Conservation (phyloP, 1,284 basidiomycete genomes). For the Wolfiporia cocos region DNA sequence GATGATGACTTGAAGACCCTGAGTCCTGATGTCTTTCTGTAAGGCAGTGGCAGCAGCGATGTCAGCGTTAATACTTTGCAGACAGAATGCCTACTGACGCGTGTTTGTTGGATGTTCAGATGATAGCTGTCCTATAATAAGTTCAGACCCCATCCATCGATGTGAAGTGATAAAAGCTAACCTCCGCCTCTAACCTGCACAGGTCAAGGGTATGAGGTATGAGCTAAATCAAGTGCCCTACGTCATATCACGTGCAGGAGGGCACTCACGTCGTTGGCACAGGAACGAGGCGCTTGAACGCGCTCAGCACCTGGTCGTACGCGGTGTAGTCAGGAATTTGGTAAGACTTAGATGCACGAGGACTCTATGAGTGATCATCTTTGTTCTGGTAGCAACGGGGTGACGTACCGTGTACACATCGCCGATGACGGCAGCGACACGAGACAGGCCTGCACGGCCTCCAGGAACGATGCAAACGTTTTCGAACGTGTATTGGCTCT, state of each 20-base stretch:
- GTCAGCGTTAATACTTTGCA: neutral
- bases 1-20: constrained; percentile 83
- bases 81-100: constrained; percentile 29
- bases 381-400: neutral
- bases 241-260: no score
- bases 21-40: constrained; percentile 70
- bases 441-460: constrained; percentile 82
- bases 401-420: constrained; percentile 68
- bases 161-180: constrained; percentile 20
- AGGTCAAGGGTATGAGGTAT: no score
- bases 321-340: constrained; percentile 88
- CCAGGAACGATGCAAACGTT: constrained; percentile 92
- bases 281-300: constrained; percentile 86
- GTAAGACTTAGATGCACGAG: constrained; percentile 49
- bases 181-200: no score
- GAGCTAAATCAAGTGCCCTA: no score
- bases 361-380: constrained; percentile 7
- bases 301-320: constrained; percentile 79
- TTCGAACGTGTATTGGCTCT: constrained; percentile 82
- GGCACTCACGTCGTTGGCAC: constrained; percentile 76
- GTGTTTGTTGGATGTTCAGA: constrained; percentile 71
- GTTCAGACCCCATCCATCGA: constrained; percentile 2
- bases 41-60: constrained; percentile 3
- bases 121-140: constrained; percentile 48
- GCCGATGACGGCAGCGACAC: constrained; percentile 87